phyloP scores from a whole-genome alignment of 345 rosid genomes.

The Clarkia xantiana region DNA sequence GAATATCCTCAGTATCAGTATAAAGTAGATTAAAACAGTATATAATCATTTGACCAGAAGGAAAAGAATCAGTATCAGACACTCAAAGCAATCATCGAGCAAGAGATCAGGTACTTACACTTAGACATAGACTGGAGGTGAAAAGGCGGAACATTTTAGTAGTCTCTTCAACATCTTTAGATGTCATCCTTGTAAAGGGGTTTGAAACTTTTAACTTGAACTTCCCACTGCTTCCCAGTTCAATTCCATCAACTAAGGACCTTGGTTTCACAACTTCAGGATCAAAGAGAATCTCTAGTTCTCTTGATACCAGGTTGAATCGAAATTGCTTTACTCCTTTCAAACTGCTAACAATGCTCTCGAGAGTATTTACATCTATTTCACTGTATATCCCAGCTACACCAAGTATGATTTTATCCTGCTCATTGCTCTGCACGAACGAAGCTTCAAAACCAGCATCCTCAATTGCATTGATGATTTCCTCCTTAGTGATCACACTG shows the following conservation, averaged over 20 bases:
- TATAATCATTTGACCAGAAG: no score
- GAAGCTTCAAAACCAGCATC: constrained; percentile 95
- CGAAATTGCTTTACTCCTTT: constrained; percentile 71
- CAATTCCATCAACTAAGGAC: constrained; percentile 71
- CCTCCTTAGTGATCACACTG: constrained; percentile 54
- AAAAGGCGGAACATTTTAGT: constrained; percentile 70
- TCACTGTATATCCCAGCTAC: constrained; percentile 53
- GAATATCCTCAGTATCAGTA: no score
- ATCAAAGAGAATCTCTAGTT: constrained; percentile 81
- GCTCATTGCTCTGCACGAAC: constrained; percentile 84
- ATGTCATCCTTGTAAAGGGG: constrained; percentile 77
- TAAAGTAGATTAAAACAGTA: no score
- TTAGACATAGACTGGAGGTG: constrained; percentile 61
- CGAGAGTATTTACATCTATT: constrained; percentile 56
- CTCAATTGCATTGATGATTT: constrained; percentile 74
- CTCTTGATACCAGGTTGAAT: constrained; percentile 40
- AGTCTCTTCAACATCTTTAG: constrained; percentile 70
- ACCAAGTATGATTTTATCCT: constrained; percentile 58
- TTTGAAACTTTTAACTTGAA: constrained; percentile 58
- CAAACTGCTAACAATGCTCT: constrained; percentile 44
- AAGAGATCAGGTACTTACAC: constrained; percentile 43
- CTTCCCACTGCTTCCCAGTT: constrained; percentile 49
- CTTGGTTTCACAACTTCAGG: constrained; percentile 72
- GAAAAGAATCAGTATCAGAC: no score
- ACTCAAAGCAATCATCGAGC: no score